Conservation (phyloP, 495 filamentous ascomycete genomes). For the Xylaria longipes region DNA sequence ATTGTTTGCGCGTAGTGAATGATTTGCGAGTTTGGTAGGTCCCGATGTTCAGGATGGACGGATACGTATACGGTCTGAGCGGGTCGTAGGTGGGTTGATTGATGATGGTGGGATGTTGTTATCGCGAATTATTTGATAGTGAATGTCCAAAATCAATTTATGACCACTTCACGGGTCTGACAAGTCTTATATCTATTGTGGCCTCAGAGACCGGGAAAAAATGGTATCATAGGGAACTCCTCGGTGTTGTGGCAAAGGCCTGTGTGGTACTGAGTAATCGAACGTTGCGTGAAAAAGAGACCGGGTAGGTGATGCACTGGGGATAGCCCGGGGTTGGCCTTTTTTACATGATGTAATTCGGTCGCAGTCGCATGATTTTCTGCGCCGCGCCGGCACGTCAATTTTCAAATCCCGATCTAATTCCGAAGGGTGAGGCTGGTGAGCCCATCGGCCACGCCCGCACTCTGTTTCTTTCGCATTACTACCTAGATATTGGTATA, state of each 20-base stretch:
- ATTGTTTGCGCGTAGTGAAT: constrained; percentile 7
- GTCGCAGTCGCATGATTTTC: constrained; percentile 22
- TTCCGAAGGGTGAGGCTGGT: constrained; percentile 14
- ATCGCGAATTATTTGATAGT: not conserved
- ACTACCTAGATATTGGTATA: not conserved
- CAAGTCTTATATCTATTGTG: not conserved
- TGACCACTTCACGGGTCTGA: constrained; percentile 12
- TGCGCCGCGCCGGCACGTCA: not conserved
- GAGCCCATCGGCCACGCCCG: constrained; percentile 19
- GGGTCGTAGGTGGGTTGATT: not conserved
- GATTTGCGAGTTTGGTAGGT: not conserved
- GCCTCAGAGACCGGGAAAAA: constrained; percentile 2
- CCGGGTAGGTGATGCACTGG: not conserved
- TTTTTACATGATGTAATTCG: constrained; percentile 24
- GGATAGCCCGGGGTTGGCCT: constrained; percentile 9
- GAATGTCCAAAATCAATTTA: not conserved
- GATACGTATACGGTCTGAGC: not conserved
- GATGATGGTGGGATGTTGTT: not conserved
- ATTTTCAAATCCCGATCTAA: constrained; percentile 25
- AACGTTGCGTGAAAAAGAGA: constrained; percentile 1
- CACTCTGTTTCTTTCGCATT: not conserved
- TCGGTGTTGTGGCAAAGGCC: constrained; percentile 15
- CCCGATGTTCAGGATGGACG: not conserved
- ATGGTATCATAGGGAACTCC: not conserved
- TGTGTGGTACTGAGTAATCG: constrained; percentile 19